Evolutionary conservation across 208 protist species (phyloP), one percentile per base, ranked within the genome.

Genomic region (Giardia muris): DNA sequence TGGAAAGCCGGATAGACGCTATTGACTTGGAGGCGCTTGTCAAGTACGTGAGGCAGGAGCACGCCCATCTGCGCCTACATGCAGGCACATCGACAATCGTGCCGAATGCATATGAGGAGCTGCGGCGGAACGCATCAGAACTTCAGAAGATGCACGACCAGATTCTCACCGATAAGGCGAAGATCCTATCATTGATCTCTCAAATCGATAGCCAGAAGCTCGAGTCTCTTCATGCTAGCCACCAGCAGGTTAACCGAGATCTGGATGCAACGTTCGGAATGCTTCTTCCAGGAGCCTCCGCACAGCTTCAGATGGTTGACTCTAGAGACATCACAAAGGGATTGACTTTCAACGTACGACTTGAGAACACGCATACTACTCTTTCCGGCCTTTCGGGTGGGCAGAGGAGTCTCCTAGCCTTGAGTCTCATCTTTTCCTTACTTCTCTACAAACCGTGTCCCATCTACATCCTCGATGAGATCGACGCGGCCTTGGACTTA

Each of bases 401-500:
- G 0, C 98, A 99, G 94, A 95, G 94, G 92, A 99, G 98, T n/a
- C 94, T 99, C 39, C 94, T 99, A 2, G 99, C 99, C 0, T 95
- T 99, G 4, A 99, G 98, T 67, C 95, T 99, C 30, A 98, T 99
- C 91, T 95, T 99, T 0, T 96, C 98, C 22, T 96, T 99, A 46
- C 95, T 99, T 0, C 95, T 96, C 39, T 99, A 98, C 93, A 98
- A 99, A 86, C 98, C 98, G 2, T 98, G 98, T 0, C 98, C 98
- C 0, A n/a, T 95, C 43, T 95, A 95, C 76, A 94, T 95, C 47
- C 94, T 99, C 0, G 98, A 99, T 95, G 98, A 99, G 95, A 97
- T 99, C 46, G 99, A 99, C 95, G 97, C 98, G 43, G 98, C 98
- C 0, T 96, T 99, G 0, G 99, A 99, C 95, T 96, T 98, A 39